A percentile compares a stretch with the other conserved stretches of the same genome.
These are phyloP conservation scores for Phoma sp. DNA, from an alignment of 2,329 filamentous ascomycete species.

Conservation along the genomic window DNA sequence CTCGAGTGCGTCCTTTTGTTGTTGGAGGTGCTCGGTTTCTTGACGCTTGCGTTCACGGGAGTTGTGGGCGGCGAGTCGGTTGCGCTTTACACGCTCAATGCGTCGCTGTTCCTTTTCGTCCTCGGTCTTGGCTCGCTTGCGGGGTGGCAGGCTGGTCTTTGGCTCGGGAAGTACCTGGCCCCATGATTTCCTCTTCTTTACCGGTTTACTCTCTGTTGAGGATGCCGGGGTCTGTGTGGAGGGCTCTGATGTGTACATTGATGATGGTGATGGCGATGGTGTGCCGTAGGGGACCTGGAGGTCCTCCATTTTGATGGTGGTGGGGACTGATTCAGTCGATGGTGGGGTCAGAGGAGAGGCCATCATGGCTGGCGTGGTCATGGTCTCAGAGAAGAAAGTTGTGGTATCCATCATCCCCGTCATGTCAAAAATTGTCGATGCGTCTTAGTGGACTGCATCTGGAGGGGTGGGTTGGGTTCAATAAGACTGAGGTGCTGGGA, in stretches of 20 bases:
- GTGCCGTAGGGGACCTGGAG: constrained; percentile 40
- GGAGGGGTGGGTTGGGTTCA: constrained; percentile 36
- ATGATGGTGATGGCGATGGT: constrained; percentile 30
- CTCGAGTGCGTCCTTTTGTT: constrained; percentile 70
- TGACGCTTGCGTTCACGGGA: constrained; percentile 92
- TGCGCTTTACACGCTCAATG: constrained; percentile 95
- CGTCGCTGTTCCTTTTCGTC: constrained; percentile 98
- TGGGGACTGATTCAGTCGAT: constrained; percentile 31
- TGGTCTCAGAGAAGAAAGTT: constrained; percentile 31
- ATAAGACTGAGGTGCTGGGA: constrained; percentile 39
- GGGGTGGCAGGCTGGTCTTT: constrained; percentile 93
- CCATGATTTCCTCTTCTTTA: constrained; percentile 98
- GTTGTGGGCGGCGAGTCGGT: constrained; percentile 94
- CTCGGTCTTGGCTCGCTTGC: constrained; percentile 98
- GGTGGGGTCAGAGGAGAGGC: constrained; percentile 34
- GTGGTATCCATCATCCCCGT: constrained; percentile 41
- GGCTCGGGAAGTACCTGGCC: constrained; percentile 95
- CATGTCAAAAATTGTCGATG: constrained; percentile 34
- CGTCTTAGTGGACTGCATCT: constrained; percentile 40
- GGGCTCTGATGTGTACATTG: constrained; percentile 26
- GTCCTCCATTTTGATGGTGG: constrained; percentile 54
- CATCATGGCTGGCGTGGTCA: constrained; percentile 36
- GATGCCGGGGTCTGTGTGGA: constrained; percentile 28
- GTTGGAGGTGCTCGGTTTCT: constrained; percentile 84
- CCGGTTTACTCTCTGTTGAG: constrained; percentile 60